Evolutionary conservation across 2,329 filamentous ascomycete genomes (phyloP), one percentile per base, ranked within the genome.

Genomic region (Metarhizium brunneum): DNA sequence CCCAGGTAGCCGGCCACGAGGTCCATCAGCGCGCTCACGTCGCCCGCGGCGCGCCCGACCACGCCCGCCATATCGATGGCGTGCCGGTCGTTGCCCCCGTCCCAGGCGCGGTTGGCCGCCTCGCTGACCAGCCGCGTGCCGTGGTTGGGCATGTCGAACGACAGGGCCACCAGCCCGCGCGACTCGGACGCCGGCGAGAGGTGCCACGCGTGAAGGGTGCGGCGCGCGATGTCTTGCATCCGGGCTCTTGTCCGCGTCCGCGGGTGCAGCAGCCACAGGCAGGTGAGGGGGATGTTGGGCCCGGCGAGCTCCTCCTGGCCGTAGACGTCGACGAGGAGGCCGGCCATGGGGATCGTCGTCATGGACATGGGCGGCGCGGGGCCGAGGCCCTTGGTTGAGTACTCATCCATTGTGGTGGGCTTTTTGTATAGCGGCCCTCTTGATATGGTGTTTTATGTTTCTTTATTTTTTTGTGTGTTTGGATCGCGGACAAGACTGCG

Each of bases 71-170:
- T 96, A 69, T 99, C 94, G 66, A 90, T 84, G 0, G 91, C 92
- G 73, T 97, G 94, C 6, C 78, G 81, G 40, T 79, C 75, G 66
- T 96, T 96, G 35, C 90, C 91, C 42, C 82, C 72, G 47, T 82
- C 80, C 92, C 92, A 97, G 4, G 86, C 79, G 62, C 86, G 77
- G 68, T 96, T 97, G 30, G 87, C 84, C 18, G 78, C 62, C 7
- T 80, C 73, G 63, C 86, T 79, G 2, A 92, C 81, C 57, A 84
- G 71, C 54, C 94, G 77, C 2, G 81, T 79, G 30, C 94, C 94
- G 71, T 97, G 94, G 69, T 97, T 97, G 49, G 92, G 82, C 75
- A 96, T 91, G 72, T 97, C 94, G 69, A 96, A 95, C 2, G 87
- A 82, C 13, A 92, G 81, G 2, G 89, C 91, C 52, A 97, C 85